These are phyloP conservation scores for Thymus mandschuricus DNA, from an alignment of 257 asterid genomes.

Conservation along the genomic window DNA sequence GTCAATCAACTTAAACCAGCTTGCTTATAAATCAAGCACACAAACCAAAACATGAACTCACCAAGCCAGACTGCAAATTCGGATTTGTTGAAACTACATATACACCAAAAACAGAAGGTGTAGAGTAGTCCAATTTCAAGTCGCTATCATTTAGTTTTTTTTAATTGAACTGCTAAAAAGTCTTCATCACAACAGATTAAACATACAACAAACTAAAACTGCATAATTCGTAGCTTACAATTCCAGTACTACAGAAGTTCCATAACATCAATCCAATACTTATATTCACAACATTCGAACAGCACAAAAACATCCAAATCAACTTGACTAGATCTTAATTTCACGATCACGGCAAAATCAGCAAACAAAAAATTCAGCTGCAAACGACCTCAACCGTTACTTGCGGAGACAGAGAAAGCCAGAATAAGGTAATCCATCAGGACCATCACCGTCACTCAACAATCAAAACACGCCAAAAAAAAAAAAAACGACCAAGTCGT, in stretches of 20 bases:
- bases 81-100: neutral
- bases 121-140: neutral
- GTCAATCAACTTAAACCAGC: conserved; percentile 13
- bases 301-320: neutral
- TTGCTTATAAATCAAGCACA: conserved; percentile 1
- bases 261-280: neutral
- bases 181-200: neutral
- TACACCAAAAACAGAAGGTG: neutral
- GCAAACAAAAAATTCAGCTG: neutral
- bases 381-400: neutral
- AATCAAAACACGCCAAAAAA: conserved; percentile 2
- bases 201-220: conserved; percentile 4
- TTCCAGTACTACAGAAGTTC: conserved; percentile 10
- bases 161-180: no score
- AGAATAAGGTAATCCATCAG: conserved; percentile 20
- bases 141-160: neutral
- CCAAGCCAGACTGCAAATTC: conserved; percentile 1
- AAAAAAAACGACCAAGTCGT: conserved; percentile 10
- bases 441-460: neutral
- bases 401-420: conserved; percentile 5
- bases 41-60: neutral
- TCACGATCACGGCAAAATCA: neutral
- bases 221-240: conserved; percentile 5
- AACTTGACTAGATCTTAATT: neutral
- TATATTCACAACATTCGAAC: neutral